A percentile compares a stretch with the other conserved stretches of the same genome.
phyloP scores from a whole-genome alignment of 2,329 filamentous ascomycete species.

The Ustulina deusta region DNA sequence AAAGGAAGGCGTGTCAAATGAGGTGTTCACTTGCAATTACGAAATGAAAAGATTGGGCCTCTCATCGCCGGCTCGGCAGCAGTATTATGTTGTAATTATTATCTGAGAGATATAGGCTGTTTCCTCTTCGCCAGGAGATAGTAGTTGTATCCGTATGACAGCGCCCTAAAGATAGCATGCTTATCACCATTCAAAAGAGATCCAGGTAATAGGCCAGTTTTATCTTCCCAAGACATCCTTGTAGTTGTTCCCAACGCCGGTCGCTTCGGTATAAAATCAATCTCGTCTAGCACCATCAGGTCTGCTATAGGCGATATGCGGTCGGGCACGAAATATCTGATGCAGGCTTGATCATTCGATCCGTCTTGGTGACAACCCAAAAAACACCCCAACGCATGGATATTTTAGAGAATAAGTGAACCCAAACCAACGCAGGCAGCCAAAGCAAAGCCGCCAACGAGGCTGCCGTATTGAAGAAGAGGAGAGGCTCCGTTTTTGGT shows the following conservation, averaged over 20 bases:
- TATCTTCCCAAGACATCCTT: slow-evolving; percentile 17
- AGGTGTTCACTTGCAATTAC: neutral
- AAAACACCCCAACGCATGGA: neutral
- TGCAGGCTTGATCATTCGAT: neutral
- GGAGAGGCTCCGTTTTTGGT: slow-evolving; percentile 31
- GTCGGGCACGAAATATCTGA: slow-evolving; percentile 4
- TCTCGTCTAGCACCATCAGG: slow-evolving; percentile 2
- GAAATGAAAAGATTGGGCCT: no score
- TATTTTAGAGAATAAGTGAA: slow-evolving; percentile 36
- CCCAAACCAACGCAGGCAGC: slow-evolving; percentile 36
- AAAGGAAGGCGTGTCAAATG: neutral
- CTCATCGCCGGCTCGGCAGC: neutral
- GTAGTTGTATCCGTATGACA: slow-evolving; percentile 6
- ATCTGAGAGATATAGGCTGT: slow-evolving; percentile 18
- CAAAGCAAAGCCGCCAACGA: slow-evolving; percentile 33
- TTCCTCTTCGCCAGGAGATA: neutral
- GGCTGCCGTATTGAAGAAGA: slow-evolving; percentile 34
- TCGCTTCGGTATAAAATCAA: slow-evolving; percentile 32
- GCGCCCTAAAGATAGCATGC: slow-evolving; percentile 15
- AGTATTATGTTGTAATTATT: slow-evolving; percentile 34
- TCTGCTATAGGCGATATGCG: neutral
- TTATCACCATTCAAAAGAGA: slow-evolving; percentile 2
- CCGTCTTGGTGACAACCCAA: neutral
- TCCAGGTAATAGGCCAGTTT: slow-evolving; percentile 11
- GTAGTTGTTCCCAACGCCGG: slow-evolving; percentile 34